Conservation (phyloP, 371 early-diverging fungal genomes). For the Zopfochytrium polystomum region DNA sequence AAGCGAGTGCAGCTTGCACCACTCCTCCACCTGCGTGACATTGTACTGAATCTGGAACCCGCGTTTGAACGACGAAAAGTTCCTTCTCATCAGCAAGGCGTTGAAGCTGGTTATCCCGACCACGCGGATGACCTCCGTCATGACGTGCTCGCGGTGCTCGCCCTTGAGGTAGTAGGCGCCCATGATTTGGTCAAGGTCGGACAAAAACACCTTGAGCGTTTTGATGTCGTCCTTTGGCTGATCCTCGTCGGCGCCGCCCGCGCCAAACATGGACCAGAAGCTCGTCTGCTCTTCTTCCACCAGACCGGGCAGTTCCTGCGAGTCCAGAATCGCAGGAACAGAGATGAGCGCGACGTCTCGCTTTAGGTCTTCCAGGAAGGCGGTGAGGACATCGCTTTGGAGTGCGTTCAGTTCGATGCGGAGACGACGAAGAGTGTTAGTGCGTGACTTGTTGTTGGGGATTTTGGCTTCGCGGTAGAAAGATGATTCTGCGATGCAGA, state of each 20-base stretch:
- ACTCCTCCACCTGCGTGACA: constrained; percentile 31
- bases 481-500: constrained; percentile 10
- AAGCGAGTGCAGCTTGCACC: constrained; percentile 15
- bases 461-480: background rate
- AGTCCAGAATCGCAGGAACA: constrained; percentile 17
- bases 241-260: background rate
- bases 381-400: constrained; percentile 8
- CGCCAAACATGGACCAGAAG: background rate
- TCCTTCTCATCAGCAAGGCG: constrained; percentile 81
- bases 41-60: constrained; percentile 35
- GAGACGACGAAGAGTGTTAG: constrained; percentile 17
- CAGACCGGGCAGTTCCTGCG: constrained; percentile 30
- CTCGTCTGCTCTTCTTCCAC: constrained; percentile 8
- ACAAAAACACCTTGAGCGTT: constrained; percentile 4
- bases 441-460: too few relatives aligned
- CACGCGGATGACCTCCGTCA: constrained; percentile 84
- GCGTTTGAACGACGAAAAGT: constrained; percentile 54
- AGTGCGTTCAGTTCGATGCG: constrained; percentile 9
- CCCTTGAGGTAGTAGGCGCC: too few relatives aligned
- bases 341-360: constrained; percentile 21
- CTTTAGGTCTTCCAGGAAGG: constrained; percentile 14
- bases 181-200: too few relatives aligned
- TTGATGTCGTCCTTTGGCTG: constrained; percentile 2
- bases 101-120: constrained; percentile 93
- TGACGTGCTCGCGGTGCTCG: constrained; percentile 18